Percentiles rank a stretch among this genome's conserved stretches.
phyloP scores from a whole-genome alignment of 2,329 filamentous ascomycete genomes.

The Aotearoamyces nothofagi region DNA sequence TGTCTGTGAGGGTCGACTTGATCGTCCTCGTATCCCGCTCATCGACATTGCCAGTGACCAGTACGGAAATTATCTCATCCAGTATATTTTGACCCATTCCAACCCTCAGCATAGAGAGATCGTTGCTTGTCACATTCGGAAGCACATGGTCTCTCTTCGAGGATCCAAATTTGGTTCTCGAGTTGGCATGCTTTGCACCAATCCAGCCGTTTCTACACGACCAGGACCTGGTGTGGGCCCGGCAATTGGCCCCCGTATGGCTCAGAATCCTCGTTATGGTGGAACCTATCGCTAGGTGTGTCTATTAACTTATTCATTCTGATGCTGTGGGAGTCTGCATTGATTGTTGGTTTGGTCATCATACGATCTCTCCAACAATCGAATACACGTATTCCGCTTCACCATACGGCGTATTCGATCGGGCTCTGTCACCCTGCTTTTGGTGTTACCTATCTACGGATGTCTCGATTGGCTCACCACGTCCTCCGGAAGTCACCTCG shows the following conservation, averaged over 20 bases:
- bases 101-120: conserved; percentile 79
- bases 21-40: conserved; percentile 87
- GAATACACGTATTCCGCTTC: conserved; percentile 16
- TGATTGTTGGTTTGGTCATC: conserved; percentile 12
- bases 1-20: conserved; percentile 79
- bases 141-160: conserved; percentile 98
- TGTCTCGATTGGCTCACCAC: conserved; percentile 17
- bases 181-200: conserved; percentile 97
- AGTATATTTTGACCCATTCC: conserved; percentile 89
- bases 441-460: conserved; percentile 20
- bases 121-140: conserved; percentile 86
- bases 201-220: conserved; percentile 76
- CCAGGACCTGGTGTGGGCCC: conserved; percentile 71
- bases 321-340: conserved; percentile 7
- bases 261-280: conserved; percentile 39
- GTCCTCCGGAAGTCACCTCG: conserved; percentile 17
- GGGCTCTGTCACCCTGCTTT: conserved; percentile 17
- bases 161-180: conserved; percentile 97
- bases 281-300: conserved; percentile 37
- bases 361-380: conserved; percentile 17
- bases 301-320: conserved; percentile 7
- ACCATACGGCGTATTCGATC: conserved; percentile 18
- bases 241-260: conserved; percentile 39
- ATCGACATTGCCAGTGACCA: conserved; percentile 98
- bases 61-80: conserved; percentile 95